These are phyloP conservation scores for Venustampulla echinocandica DNA, from an alignment of 495 filamentous ascomycete species.

Conservation along the genomic window DNA sequence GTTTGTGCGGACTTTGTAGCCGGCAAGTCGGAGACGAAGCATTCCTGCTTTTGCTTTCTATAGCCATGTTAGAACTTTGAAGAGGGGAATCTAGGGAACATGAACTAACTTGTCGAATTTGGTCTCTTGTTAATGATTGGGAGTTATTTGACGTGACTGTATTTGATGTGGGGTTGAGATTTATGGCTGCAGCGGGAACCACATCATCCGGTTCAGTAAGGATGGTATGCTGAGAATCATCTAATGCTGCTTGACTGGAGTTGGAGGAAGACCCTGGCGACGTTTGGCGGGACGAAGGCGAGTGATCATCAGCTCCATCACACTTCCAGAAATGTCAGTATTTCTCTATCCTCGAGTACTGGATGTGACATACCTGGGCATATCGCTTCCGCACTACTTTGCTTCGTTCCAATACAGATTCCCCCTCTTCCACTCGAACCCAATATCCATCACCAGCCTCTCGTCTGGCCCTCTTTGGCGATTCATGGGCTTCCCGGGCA, in stretches of 20 bases:
- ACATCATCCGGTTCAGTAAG: constrained; percentile 16
- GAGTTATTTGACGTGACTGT: constrained; percentile 3
- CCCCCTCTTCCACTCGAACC: background rate
- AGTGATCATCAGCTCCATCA: background rate
- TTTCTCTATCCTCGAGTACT: background rate
- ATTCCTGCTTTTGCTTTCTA: constrained; percentile 38
- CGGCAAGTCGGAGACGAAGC: constrained; percentile 41
- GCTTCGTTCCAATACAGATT: background rate
- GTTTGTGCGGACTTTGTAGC: constrained; percentile 44
- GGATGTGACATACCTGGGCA: background rate
- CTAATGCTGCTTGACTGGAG: constrained; percentile 2
- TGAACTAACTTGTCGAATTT: background rate
- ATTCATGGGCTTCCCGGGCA: too few species aligned
- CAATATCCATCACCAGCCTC: background rate
- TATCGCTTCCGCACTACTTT: background rate
- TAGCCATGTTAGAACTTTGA: background rate
- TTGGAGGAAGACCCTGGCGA: constrained; percentile 5
- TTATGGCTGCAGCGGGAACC: background rate
- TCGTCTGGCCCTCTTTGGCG: too few species aligned
- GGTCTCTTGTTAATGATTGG: background rate
- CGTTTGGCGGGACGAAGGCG: background rate
- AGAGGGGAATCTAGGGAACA: background rate
- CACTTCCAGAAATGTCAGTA: background rate
- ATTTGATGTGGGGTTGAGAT: background rate
- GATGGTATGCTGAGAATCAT: constrained; percentile 18